Conservation (phyloP, 768 basidiomycete genomes). For the Xerocomellus amylosporus region DNA sequence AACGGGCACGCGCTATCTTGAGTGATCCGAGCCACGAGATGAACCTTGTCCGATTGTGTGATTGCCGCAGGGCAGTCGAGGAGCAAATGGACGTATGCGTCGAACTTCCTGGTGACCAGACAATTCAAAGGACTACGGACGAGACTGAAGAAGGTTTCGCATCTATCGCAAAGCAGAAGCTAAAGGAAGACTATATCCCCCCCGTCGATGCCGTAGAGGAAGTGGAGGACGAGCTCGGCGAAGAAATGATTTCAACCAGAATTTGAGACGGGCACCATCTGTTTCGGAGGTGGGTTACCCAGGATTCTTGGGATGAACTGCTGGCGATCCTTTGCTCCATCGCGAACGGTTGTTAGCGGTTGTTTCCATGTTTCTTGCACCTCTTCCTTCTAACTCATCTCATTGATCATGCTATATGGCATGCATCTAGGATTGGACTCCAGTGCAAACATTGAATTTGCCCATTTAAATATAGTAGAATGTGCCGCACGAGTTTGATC, state of each 20-base stretch:
- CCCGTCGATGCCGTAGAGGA: conserved; percentile 15
- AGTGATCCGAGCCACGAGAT: conserved; percentile 45
- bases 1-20: conserved; percentile 55
- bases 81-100: conserved; percentile 11
- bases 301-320: conserved; percentile 32
- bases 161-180: conserved; percentile 35
- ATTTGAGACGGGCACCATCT: conserved; percentile 6
- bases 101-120: conserved; percentile 18
- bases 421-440: not conserved
- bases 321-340: conserved; percentile 31
- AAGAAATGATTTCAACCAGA: conserved; percentile 11
- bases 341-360: conserved; percentile 33
- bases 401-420: not conserved
- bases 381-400: conserved; percentile 4
- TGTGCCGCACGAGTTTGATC: not conserved
- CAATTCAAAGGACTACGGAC: conserved; percentile 34
- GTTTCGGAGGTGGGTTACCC: conserved; percentile 6
- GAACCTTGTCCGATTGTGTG: conserved; percentile 43
- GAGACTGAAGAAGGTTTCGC: conserved; percentile 54
- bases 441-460: not conserved
- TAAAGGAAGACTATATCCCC: conserved; percentile 25
- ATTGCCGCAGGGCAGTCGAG: conserved; percentile 32
- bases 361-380: conserved; percentile 27
- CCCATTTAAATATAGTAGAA: not conserved
- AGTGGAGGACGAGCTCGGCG: conserved; percentile 14